These are phyloP conservation scores for Trypanosoma melophagium DNA, from an alignment of 208 protist genomes.

Conservation along the genomic window DNA sequence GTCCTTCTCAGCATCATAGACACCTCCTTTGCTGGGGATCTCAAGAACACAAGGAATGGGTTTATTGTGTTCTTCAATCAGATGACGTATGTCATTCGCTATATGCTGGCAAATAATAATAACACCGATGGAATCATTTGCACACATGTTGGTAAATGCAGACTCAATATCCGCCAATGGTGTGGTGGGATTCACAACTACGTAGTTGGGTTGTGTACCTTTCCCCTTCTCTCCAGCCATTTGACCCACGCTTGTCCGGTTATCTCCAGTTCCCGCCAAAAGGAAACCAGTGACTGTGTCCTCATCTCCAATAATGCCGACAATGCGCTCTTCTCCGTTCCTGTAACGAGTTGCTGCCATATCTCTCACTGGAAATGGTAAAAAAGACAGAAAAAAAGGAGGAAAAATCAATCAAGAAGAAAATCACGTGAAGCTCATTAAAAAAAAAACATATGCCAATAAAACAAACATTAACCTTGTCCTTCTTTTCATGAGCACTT, in stretches of 20 bases:
- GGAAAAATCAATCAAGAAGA: background rate
- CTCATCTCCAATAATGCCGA: conserved; percentile 93
- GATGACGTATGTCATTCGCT: conserved; percentile 94
- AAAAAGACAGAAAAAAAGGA: conserved; percentile 7
- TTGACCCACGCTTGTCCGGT: conserved; percentile 45
- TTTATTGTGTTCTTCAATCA: conserved; percentile 90
- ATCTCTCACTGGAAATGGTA: background rate
- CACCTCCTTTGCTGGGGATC: conserved; percentile 95
- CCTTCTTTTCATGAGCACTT: background rate
- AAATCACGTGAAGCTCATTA: too few relatives aligned
- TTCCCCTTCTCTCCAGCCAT: conserved; percentile 27
- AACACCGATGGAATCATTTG: conserved; percentile 91
- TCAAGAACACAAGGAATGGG: conserved; percentile 95
- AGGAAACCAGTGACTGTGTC: conserved; percentile 97
- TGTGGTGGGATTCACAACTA: conserved; percentile 91
- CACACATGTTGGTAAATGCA: conserved; percentile 90
- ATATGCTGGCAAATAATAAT: conserved; percentile 97
- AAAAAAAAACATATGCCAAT: too few relatives aligned
- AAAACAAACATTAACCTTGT: background rate
- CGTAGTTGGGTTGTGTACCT: conserved; percentile 78
- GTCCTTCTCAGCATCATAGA: conserved; percentile 96
- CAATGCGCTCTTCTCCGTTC: conserved; percentile 78
- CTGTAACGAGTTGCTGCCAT: conserved; percentile 45
- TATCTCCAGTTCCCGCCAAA: conserved; percentile 94
- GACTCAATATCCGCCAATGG: conserved; percentile 89